Evolutionary conservation across 345 rosid genomes (phyloP).

Genomic region (Barbarea vulgaris): DNA sequence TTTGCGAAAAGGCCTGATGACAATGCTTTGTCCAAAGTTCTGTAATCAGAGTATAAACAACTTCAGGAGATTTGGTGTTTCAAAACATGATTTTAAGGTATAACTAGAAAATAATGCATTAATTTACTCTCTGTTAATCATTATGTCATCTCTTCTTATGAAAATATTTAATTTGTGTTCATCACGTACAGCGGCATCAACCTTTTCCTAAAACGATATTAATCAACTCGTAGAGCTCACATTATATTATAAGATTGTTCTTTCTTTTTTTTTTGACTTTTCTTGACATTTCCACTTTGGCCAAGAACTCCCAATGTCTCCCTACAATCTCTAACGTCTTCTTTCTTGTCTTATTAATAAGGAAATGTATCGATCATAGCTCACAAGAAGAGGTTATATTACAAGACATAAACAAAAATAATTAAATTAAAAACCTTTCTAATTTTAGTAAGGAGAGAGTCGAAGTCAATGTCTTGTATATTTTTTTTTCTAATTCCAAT

Average conservation of each 20-base stretch:
- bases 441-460: background rate
- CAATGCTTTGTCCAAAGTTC: too few relatives aligned
- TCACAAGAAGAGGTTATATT: background rate
- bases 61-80: background rate
- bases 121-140: too few relatives aligned
- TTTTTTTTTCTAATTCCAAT: background rate
- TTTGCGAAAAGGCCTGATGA: too few relatives aligned
- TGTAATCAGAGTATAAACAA: too few relatives aligned
- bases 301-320: background rate
- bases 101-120: background rate
- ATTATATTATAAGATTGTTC: background rate
- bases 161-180: background rate
- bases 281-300: background rate
- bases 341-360: background rate
- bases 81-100: background rate
- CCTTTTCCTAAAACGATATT: background rate
- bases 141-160: too few relatives aligned
- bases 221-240: too few relatives aligned
- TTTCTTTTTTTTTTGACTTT: too few relatives aligned
- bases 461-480: background rate
- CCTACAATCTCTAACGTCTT: background rate
- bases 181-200: background rate
- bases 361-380: background rate
- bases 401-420: background rate
- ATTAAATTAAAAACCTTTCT: background rate